Evolutionary conservation across 495 filamentous ascomycete genomes (phyloP).

Genomic region (Chaetomium cochliodes): DNA sequence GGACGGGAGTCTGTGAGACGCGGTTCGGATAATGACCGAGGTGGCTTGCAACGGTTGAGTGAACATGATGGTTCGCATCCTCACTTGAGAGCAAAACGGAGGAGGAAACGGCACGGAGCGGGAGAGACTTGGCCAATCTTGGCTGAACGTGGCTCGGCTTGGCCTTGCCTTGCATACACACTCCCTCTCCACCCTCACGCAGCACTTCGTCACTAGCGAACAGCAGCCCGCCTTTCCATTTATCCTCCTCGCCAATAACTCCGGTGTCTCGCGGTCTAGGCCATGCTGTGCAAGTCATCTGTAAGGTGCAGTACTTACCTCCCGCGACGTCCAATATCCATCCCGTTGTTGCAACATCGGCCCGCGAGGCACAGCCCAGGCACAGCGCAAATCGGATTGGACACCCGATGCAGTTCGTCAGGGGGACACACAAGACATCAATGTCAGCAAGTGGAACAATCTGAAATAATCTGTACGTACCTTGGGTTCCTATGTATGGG

Average conservation of each 20-base stretch:
- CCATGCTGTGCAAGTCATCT: too few relatives aligned
- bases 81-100: background rate
- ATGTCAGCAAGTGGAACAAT: too few relatives aligned
- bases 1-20: slow-evolving; percentile 4
- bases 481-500: too few relatives aligned
- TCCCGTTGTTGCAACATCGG: background rate
- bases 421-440: background rate
- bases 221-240: background rate
- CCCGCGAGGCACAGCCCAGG: slow-evolving; percentile 2
- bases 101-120: background rate
- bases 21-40: slow-evolving; percentile 6
- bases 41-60: too few relatives aligned
- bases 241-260: background rate
- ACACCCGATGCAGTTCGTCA: background rate
- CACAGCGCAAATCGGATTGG: background rate
- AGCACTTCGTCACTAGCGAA: background rate
- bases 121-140: background rate
- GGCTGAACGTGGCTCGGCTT: background rate
- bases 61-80: too few relatives aligned
- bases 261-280: too few relatives aligned
- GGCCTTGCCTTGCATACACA: too few relatives aligned
- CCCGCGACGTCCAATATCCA: too few relatives aligned
- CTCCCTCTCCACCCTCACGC: too few relatives aligned
- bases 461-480: too few relatives aligned
- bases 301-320: too few relatives aligned